A percentile compares a stretch with the other conserved stretches of the same genome.
Conservation (phyloP, 768 basidiomycete species). For the Lactarius trivialis region DNA sequence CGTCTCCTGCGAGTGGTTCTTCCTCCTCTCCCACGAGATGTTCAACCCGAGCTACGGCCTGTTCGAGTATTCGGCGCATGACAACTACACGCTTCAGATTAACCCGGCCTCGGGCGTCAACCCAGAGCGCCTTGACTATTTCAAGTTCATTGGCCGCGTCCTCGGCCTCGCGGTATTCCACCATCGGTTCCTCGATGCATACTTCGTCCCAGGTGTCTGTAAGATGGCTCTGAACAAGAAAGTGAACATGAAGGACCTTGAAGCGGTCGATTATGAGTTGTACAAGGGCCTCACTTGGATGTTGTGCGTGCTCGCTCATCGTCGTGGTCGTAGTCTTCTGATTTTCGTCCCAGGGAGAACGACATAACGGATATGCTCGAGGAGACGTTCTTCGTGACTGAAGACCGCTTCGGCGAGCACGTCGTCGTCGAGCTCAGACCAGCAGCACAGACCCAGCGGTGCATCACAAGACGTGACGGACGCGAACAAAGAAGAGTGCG, state of each 20-base stretch:
- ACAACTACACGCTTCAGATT: conserved; percentile 77
- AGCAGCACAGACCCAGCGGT: conserved; percentile 60
- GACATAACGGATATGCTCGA: conserved; percentile 71
- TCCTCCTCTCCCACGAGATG: conserved; percentile 75
- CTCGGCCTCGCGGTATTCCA: conserved; percentile 76
- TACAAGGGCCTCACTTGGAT: conserved; percentile 68
- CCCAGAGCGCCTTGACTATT: conserved; percentile 72
- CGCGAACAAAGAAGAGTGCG: conserved; percentile 73
- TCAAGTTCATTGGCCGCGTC: conserved; percentile 73
- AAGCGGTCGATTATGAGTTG: conserved; percentile 61
- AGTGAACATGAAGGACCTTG: conserved; percentile 55
- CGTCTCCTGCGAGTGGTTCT: conserved; percentile 83
- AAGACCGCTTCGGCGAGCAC: conserved; percentile 70
- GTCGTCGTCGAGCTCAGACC: conserved; percentile 53
- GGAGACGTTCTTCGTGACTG: conserved; percentile 64
- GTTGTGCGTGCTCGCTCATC: conserved; percentile 44
- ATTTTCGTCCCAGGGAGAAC: conserved; percentile 45
- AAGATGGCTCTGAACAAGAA: conserved; percentile 46
- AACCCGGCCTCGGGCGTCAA: conserved; percentile 72
- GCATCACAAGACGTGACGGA: conserved; percentile 58
- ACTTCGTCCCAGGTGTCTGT: conserved; percentile 63
- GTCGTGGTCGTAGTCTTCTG: background rate
- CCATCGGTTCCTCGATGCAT: conserved; percentile 69
- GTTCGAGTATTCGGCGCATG: conserved; percentile 74
- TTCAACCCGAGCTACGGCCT: conserved; percentile 77